A percentile compares a stretch with the other conserved stretches of the same genome.
Evolutionary conservation across 2,329 filamentous ascomycete genomes (phyloP).

Genomic region (Colletotrichum chlorophyti): DNA sequence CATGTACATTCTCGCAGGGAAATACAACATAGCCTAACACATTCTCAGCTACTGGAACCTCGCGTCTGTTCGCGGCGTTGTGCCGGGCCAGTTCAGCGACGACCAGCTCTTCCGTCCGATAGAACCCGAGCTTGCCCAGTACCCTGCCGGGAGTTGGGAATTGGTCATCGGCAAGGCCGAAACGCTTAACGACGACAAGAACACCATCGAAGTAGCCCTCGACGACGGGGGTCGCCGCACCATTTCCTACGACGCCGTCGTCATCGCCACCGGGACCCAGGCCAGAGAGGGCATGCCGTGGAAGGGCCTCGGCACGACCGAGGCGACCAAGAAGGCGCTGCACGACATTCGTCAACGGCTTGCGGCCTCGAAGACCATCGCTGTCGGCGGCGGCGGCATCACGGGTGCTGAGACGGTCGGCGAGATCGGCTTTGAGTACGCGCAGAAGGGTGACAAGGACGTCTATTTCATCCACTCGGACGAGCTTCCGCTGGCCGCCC

Average conservation of each 20-base stretch:
- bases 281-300: constrained; percentile 54
- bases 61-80: constrained; percentile 59
- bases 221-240: constrained; percentile 38
- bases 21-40: constrained; percentile 1
- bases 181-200: constrained; percentile 39
- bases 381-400: constrained; percentile 57
- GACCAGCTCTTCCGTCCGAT: constrained; percentile 55
- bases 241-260: constrained; percentile 56
- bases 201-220: constrained; percentile 44
- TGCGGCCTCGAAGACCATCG: constrained; percentile 51
- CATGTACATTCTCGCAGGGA: too few species aligned
- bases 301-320: constrained; percentile 52
- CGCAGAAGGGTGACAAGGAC: constrained; percentile 49
- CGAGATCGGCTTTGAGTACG: constrained; percentile 57
- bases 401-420: constrained; percentile 59
- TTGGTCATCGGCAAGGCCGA: constrained; percentile 55
- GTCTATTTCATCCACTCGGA: constrained; percentile 50
- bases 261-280: constrained; percentile 59
- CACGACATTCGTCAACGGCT: constrained; percentile 45
- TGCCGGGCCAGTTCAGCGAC: constrained; percentile 54
- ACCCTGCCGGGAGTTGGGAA: constrained; percentile 52
- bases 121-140: constrained; percentile 50
- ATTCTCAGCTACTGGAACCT: constrained; percentile 62
- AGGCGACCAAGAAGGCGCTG: constrained; percentile 48
- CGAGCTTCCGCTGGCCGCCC: constrained; percentile 44